phyloP scores from a whole-genome alignment of 805 yeast genomes.

The Cyberlindnera galapagoensis region DNA sequence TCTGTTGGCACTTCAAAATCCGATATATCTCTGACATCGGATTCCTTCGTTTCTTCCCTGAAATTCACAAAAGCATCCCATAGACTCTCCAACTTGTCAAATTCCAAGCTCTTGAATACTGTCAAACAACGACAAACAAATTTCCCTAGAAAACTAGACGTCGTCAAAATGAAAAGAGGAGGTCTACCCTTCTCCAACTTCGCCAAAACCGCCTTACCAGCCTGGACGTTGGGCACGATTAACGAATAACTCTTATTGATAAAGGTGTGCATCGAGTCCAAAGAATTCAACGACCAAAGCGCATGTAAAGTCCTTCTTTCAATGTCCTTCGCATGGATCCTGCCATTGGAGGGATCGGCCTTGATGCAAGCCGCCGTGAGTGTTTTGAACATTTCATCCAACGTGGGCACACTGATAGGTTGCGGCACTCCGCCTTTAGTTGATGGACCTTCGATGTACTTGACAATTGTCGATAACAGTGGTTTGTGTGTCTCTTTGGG shows the following conservation, averaged over 20 bases:
- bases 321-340: conserved; percentile 23
- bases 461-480: conserved; percentile 35
- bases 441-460: conserved; percentile 33
- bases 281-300: conserved; percentile 41
- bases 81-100: conserved; percentile 37
- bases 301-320: conserved; percentile 28
- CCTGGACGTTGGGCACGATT: conserved; percentile 29
- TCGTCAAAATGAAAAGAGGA: conserved; percentile 26
- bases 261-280: conserved; percentile 41
- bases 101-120: conserved; percentile 37
- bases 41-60: conserved; percentile 25
- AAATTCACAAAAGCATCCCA: conserved; percentile 37
- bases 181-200: conserved; percentile 6
- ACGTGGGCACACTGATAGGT: conserved; percentile 28
- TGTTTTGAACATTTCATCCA: conserved; percentile 25
- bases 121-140: conserved; percentile 36
- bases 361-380: conserved; percentile 17
- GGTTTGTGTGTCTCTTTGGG: conserved; percentile 34
- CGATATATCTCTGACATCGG: conserved; percentile 1
- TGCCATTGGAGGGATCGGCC: conserved; percentile 19
- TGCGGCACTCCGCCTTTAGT: conserved; percentile 12
- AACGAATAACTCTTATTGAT: conserved; percentile 26
- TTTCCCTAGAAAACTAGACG: conserved; percentile 38
- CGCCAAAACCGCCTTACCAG: conserved; percentile 25
- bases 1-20: conserved; percentile 8